Base-by-base conservation (phyloP, 495 filamentous ascomycete genomes). In the Friedmanniomyces simplex region DNA sequence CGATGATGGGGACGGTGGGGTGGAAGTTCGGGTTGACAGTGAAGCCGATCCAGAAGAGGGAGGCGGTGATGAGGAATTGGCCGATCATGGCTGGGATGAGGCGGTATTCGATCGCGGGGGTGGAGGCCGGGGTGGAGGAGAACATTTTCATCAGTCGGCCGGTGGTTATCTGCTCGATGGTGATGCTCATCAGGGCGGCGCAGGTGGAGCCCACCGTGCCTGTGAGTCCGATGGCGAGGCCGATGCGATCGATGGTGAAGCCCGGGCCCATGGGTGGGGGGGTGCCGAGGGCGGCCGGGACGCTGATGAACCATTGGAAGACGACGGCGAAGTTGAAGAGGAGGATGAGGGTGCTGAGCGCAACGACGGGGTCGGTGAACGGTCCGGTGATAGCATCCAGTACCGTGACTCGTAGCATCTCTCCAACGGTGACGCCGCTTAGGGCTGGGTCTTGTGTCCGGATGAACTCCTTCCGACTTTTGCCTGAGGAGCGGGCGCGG, bases 241-340 rank as follows among this genome's bases (percentile, higher is more conserved):
- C 73, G 28, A 61, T 67, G 50, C 66, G 59, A 20, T 67, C 59
- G 16, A 68, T 47, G 12, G 65, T 67, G 63, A 71, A 76, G 30
- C 51, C 58, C 63, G 74, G 74, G 5, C 67, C 66, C 20, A 60
- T 47, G 1, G 53, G 53, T 25, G 53, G 24, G 1, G 53, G 21
- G 25, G 25, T 26, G 2, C 56, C 51, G 0, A 74, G 55, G 24
- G 73, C 73, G 7, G 63, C 66, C 0, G 73, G 73, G n/a, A 76
- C 69, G 5, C 70, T 58, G 60, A 74, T 72, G 67, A 76, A 76
- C 61, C 61, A 71, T 32, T 69, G 64, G 52, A 73, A 72, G 10
- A 72, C 60, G 28, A 71, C 60, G 21, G 57, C 71, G 56, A 74
- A 74, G 60, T 65, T 68, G 63, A 72, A 65, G 4, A 59, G 63